Evolutionary conservation across 1,284 basidiomycete genomes (phyloP).

Genomic region (Boletus hoseneyae): DNA sequence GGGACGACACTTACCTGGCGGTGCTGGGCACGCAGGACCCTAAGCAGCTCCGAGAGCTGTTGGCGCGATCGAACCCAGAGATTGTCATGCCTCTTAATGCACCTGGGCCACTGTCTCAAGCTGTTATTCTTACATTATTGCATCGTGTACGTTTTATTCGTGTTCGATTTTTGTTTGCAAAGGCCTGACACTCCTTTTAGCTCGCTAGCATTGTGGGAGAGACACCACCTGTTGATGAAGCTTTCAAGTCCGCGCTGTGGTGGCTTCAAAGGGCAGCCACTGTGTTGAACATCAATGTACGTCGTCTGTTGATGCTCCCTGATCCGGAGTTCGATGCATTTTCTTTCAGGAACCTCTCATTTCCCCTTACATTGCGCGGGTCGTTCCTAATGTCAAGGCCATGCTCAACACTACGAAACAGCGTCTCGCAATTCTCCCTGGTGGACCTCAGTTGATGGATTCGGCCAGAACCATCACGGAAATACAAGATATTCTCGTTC

Average conservation of each 20-base stretch:
- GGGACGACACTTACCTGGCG: conserved; percentile 76
- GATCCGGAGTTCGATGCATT: conserved; percentile 8
- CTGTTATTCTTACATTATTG: conserved; percentile 75
- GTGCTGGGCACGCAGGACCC: conserved; percentile 71
- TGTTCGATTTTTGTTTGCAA: not conserved
- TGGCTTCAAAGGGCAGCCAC: conserved; percentile 74
- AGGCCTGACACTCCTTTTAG: conserved; percentile 35
- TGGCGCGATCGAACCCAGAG: conserved; percentile 71
- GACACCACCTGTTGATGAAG: conserved; percentile 68
- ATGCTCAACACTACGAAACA: conserved; percentile 75
- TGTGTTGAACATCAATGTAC: conserved; percentile 66
- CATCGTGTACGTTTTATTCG: conserved; percentile 57
- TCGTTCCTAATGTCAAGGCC: conserved; percentile 71
- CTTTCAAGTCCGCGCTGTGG: conserved; percentile 77
- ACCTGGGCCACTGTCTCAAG: conserved; percentile 67
- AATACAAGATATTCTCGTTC: conserved; percentile 67
- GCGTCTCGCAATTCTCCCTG: conserved; percentile 70
- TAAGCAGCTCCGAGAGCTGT: conserved; percentile 66
- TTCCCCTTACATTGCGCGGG: conserved; percentile 73
- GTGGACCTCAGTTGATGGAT: conserved; percentile 61
- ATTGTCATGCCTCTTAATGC: conserved; percentile 72
- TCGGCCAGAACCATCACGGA: conserved; percentile 66
- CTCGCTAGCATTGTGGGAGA: conserved; percentile 70
- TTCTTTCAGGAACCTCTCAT: conserved; percentile 67
- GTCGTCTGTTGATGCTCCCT: conserved; percentile 20